phyloP scores from a whole-genome alignment of 1,284 basidiomycete species.

The Microbotryum lychnidis-dioicae region DNA sequence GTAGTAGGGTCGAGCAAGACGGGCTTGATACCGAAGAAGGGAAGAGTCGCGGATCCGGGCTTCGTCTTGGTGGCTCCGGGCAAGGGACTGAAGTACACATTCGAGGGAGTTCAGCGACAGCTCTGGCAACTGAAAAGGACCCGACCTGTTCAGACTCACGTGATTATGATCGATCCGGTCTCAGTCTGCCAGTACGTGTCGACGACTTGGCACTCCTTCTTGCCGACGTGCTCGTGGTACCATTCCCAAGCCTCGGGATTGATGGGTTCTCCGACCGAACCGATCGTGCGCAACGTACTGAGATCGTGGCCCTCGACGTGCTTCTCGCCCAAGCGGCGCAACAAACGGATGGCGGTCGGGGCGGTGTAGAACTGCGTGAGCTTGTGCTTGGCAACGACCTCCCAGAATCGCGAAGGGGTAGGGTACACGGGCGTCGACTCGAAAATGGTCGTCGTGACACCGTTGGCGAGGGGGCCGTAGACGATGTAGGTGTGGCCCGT shows the following conservation, averaged over 20 bases:
- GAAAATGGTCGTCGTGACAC: constrained; percentile 86
- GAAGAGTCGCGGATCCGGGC: constrained; percentile 91
- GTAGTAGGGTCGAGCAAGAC: constrained; percentile 74
- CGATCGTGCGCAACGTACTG: constrained; percentile 73
- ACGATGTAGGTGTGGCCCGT: constrained; percentile 97
- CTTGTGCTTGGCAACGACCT: constrained; percentile 86
- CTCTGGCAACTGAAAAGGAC: too few relatives aligned
- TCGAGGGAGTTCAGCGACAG: not conserved
- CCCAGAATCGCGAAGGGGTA: constrained; percentile 92
- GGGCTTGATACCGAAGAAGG: constrained; percentile 92
- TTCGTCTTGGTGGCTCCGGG: constrained; percentile 93
- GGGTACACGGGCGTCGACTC: constrained; percentile 97
- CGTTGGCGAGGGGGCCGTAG: constrained; percentile 88
- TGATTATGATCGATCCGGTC: constrained; percentile 90
- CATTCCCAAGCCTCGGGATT: constrained; percentile 99
- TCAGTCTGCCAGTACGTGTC: constrained; percentile 82
- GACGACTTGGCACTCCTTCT: constrained; percentile 82
- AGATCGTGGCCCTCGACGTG: constrained; percentile 82
- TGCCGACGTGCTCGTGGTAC: constrained; percentile 93
- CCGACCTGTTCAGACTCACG: constrained; percentile 38
- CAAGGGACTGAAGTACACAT: constrained; percentile 50
- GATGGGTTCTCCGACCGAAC: constrained; percentile 94
- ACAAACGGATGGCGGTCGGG: constrained; percentile 75
- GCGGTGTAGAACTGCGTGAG: constrained; percentile 64
- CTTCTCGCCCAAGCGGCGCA: constrained; percentile 78